These are phyloP conservation scores for Chenopodium formosanum DNA, from an alignment of 148 eudicot genomes.

Conservation along the genomic window DNA sequence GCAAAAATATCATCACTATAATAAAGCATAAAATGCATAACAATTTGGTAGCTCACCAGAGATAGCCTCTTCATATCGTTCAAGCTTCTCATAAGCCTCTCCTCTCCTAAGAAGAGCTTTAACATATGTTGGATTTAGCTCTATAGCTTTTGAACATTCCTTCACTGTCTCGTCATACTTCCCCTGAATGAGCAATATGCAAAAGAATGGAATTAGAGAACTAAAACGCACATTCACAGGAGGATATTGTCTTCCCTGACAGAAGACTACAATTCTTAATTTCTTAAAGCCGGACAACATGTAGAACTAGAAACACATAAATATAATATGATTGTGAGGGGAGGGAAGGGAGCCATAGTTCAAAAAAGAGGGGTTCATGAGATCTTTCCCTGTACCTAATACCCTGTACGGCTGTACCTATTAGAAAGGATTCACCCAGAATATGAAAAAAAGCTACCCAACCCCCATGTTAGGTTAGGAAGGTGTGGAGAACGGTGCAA, in stretches of 20 bases:
- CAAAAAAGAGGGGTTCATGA: background rate
- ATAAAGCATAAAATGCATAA: background rate
- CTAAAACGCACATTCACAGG: background rate
- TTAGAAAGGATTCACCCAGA: background rate
- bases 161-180: slow-evolving; percentile 69
- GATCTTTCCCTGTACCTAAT: background rate
- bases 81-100: slow-evolving; percentile 90
- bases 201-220: background rate
- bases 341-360: background rate
- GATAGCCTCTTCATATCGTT: slow-evolving; percentile 86
- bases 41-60: slow-evolving; percentile 50
- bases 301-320: background rate
- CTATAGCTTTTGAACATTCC: slow-evolving; percentile 86
- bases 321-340: background rate
- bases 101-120: slow-evolving; percentile 80
- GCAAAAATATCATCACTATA: background rate
- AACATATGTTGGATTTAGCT: slow-evolving; percentile 68
- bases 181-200: slow-evolving; percentile 40
- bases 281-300: background rate
- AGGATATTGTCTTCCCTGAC: background rate
- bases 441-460: background rate
- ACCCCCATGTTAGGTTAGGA: too few relatives aligned
- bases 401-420: background rate
- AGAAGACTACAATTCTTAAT: background rate
- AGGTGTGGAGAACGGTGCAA: too few relatives aligned